phyloP scores from a whole-genome alignment of 805 yeast species.

The Yarrowia sp. region DNA sequence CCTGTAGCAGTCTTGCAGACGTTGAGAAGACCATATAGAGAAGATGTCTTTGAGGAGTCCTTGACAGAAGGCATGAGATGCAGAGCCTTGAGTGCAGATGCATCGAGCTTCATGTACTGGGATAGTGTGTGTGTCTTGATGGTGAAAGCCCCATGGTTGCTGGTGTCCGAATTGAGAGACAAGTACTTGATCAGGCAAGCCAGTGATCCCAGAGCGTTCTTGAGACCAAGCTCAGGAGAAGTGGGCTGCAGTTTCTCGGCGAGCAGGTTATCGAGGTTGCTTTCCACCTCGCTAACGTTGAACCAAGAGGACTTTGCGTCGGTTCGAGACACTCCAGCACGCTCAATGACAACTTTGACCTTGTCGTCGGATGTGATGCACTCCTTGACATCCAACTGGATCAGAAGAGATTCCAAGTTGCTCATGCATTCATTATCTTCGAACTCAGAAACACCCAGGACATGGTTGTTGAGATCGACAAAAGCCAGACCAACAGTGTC shows the following conservation, averaged over 20 bases:
- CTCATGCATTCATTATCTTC: conserved; percentile 87
- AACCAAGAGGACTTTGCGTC: conserved; percentile 65
- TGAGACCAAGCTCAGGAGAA: conserved; percentile 52
- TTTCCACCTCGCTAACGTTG: conserved; percentile 71
- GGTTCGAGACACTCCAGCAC: conserved; percentile 78
- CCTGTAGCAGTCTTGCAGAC: conserved; percentile 93
- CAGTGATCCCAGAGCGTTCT: conserved; percentile 65
- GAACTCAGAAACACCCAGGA: conserved; percentile 77
- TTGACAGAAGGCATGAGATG: conserved; percentile 75
- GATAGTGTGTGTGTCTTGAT: conserved; percentile 72
- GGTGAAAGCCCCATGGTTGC: conserved; percentile 60
- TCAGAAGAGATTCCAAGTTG: conserved; percentile 81
- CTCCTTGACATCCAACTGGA: conserved; percentile 91
- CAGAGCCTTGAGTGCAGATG: conserved; percentile 86
- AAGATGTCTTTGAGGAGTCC: conserved; percentile 58
- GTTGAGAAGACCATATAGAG: conserved; percentile 83
- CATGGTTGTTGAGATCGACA: conserved; percentile 71
- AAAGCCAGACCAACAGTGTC: conserved; percentile 75
- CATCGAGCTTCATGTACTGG: conserved; percentile 89
- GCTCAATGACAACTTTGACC: conserved; percentile 71
- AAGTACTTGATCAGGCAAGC: conserved; percentile 75
- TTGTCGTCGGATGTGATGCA: conserved; percentile 68
- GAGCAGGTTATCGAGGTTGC: conserved; percentile 72
- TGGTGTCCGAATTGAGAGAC: conserved; percentile 63
- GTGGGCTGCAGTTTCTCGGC: conserved; percentile 39